Evolutionary conservation across 179 eudicot species (phyloP).

Genomic region (Carnegiea gigantea): DNA sequence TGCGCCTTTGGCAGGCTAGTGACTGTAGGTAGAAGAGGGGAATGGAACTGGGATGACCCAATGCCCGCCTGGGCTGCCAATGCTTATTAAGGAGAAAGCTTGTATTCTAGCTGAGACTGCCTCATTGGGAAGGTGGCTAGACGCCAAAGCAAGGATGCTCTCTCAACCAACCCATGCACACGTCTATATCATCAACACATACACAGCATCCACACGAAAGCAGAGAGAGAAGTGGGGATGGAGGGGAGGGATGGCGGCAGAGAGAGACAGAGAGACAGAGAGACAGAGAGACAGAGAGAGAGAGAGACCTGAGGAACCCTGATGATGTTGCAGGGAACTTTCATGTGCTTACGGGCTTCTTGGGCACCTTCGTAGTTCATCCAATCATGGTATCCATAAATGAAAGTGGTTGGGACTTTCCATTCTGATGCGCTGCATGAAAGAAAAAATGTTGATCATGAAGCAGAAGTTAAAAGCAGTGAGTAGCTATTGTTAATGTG

Average conservation of each 20-base stretch:
- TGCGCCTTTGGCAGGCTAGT: no score
- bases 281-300: slow-evolving; percentile 30
- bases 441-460: slow-evolving; percentile 3
- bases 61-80: no score
- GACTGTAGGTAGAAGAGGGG: no score
- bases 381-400: slow-evolving; percentile 88
- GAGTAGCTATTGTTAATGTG: neutral
- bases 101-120: neutral
- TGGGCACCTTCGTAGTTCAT: slow-evolving; percentile 86
- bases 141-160: neutral
- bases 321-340: slow-evolving; percentile 87
- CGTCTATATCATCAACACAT: neutral
- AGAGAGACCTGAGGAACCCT: slow-evolving; percentile 85
- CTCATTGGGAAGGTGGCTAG: neutral
- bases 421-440: slow-evolving; percentile 83
- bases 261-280: slow-evolving; percentile 25
- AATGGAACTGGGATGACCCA: no score
- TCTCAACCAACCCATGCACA: neutral
- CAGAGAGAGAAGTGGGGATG: neutral
- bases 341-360: slow-evolving; percentile 82
- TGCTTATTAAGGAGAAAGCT: neutral
- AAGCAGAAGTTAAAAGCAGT: neutral
- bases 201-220: no score
- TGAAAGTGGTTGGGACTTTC: slow-evolving; percentile 94
- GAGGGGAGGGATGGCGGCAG: neutral